A percentile compares a stretch with the other conserved stretches of the same genome.
phyloP scores from a whole-genome alignment of 306 rosid species.

The Acacia crassicarpa region DNA sequence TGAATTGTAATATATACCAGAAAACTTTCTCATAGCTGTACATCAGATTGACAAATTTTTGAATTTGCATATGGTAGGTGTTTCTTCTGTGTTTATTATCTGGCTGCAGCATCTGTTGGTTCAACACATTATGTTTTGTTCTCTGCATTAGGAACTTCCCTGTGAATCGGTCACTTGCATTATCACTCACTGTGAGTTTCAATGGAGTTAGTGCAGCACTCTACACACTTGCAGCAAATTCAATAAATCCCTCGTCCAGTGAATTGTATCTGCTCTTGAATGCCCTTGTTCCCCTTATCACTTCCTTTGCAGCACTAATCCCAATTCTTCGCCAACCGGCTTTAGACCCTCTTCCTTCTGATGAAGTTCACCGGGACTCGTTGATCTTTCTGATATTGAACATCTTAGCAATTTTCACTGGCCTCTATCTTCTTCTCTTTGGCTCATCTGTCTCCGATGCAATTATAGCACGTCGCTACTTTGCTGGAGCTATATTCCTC shows the following conservation, averaged over 20 bases:
- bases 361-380: slow-evolving; percentile 66
- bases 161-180: slow-evolving; percentile 71
- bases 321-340: slow-evolving; percentile 87
- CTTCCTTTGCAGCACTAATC: slow-evolving; percentile 58
- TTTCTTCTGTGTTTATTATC: slow-evolving; percentile 74
- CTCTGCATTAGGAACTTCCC: slow-evolving; percentile 90
- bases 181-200: slow-evolving; percentile 91
- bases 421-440: slow-evolving; percentile 77
- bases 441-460: slow-evolving; percentile 49
- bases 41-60: slow-evolving; percentile 21
- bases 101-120: slow-evolving; percentile 98
- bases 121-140: slow-evolving; percentile 95
- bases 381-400: slow-evolving; percentile 67
- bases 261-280: slow-evolving; percentile 64
- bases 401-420: slow-evolving; percentile 72
- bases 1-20: not conserved
- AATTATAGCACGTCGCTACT: slow-evolving; percentile 48
- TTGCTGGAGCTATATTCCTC: slow-evolving; percentile 69
- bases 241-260: slow-evolving; percentile 66
- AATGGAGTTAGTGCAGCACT: slow-evolving; percentile 97
- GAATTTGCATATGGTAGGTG: slow-evolving; percentile 51
- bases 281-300: slow-evolving; percentile 72
- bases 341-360: slow-evolving; percentile 62
- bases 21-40: not conserved
- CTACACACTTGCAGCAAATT: slow-evolving; percentile 78